phyloP scores from a whole-genome alignment of 306 rosid genomes.

The Cotoneaster glaucophyllus region DNA sequence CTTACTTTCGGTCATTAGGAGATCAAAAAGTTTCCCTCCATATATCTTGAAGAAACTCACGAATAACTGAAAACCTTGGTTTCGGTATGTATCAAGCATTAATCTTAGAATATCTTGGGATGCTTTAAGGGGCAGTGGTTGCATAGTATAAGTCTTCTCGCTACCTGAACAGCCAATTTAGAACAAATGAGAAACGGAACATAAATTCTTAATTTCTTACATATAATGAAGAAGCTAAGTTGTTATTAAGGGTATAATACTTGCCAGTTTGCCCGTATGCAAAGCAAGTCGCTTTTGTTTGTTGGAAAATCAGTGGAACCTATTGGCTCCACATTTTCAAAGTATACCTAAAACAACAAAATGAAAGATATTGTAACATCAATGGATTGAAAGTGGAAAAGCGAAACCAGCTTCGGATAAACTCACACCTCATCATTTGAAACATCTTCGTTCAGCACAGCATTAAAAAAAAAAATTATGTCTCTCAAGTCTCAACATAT shows the following conservation, averaged over 20 bases:
- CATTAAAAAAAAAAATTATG: slow-evolving; percentile 77
- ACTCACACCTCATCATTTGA: slow-evolving; percentile 74
- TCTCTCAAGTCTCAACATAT: slow-evolving; percentile 62
- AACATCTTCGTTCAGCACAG: slow-evolving; percentile 69
- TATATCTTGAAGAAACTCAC: slow-evolving; percentile 87
- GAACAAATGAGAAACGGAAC: not conserved
- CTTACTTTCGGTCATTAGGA: slow-evolving; percentile 78
- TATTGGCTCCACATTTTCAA: slow-evolving; percentile 72
- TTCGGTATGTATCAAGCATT: slow-evolving; percentile 55
- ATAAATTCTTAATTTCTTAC: not conserved
- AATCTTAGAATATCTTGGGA: slow-evolving; percentile 61
- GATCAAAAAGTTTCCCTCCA: slow-evolving; percentile 81
- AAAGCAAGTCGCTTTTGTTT: slow-evolving; percentile 85
- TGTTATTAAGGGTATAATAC: not conserved
- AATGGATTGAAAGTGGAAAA: slow-evolving; percentile 2
- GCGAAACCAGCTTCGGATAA: slow-evolving; percentile 8
- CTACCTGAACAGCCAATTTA: slow-evolving; percentile 44
- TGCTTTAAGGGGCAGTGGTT: slow-evolving; percentile 82
- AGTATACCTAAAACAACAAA: slow-evolving; percentile 44
- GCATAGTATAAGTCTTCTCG: slow-evolving; percentile 86
- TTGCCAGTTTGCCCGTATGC: slow-evolving; percentile 90
- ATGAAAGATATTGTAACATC: slow-evolving; percentile 16
- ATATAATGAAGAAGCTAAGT: not conserved
- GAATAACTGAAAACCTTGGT: slow-evolving; percentile 64
- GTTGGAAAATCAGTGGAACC: slow-evolving; percentile 74